Evolutionary conservation across 345 rosid genomes (phyloP), one percentile per base, ranked within the genome.

Genomic region (Acer campestre): DNA sequence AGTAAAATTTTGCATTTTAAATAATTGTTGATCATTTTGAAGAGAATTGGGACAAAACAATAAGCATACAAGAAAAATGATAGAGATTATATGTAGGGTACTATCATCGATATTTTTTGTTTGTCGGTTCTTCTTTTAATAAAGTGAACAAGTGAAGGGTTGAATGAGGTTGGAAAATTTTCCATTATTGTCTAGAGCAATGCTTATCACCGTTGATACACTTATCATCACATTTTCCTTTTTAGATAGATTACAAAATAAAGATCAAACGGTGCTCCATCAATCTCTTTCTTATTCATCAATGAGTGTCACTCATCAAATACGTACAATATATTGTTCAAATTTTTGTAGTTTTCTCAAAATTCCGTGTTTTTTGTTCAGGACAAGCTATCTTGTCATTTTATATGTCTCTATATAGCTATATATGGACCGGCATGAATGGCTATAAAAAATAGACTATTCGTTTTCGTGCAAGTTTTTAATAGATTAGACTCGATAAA

Each of bases 201-300:
- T 29, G 69, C 13, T 13, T 1, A 20, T 1, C 35, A n/a, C 42
- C 67, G 42, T 27, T 46, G 10, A 51, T 14, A 9, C 42, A 20
- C 18, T 74, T 10, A 48, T 44, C 61, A 46, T 12, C 8, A n/a
- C 14, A 7, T 10, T 61, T 20, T 64, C 25, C 65, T 18, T 38
- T 38, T 64, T 53, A 23, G 71, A 17, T 6, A 7, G 71, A 53
- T 64, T 48, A 78, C 67, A 78, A 64, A 13, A 49, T 35, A 77
- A 77, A 22, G 75, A 70, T 77, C 75, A 70, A 77, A 49, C 14
- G 4, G 2, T 11, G 25, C 42, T 12, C 31, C 7, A 18, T 77
- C 75, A 70, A 61, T 61, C 61, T 27, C 49, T 48, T 8, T 40
- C 38, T 2, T 0, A 29, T 51, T 49, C 22, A 9, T 16, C 23